Evolutionary conservation across 495 filamentous ascomycete species (phyloP), one percentile per base, ranked within the genome.

Genomic region (Penicillium dipodomyicola): DNA sequence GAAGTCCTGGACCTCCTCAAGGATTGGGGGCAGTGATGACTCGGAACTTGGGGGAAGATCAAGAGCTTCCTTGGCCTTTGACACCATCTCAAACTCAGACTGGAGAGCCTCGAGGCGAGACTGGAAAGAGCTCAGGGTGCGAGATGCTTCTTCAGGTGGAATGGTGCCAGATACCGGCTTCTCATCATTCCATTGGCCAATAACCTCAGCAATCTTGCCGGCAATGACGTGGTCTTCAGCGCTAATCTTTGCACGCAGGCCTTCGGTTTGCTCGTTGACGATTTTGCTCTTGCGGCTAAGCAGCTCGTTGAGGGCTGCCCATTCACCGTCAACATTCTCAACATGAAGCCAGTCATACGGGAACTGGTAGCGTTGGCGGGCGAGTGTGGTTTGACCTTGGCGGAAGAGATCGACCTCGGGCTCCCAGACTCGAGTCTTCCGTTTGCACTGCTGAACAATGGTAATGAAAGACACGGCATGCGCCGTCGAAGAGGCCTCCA

Each of bases 381-480:
- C 81, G 7, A 99, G 80, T 0, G 92, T 92, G 15, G 90, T 93
- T 70, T 97, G 91, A 41, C 95, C 94, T 70, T 96, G 91, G 17
- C 91, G 84, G 77, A 99, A 99, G 2, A 90, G 85, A 61, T 96
- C 93, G 17, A 99, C 87, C 63, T 99, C 94, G 1, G 92, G 92
- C 33, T 90, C 90, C 94, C 94, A 99, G 1, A 87, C 79, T 67
- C 89, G 91, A 41, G 92, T 92, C 66, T 94, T 93, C 22, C 91
- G 86, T 76, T 93, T 95, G 72, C 91, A 96, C 56, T 88, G 89
- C 72, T 99, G 95, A 10, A 99, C 94, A 52, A 91, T 90, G 0
- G 94, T 97, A 66, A 99, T 99, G 75, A 97, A 99, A 27, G 92
- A 89, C 14, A 99, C 95, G 12, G 95, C 95, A 68, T 97, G 91